Evolutionary conservation across 495 filamentous ascomycete genomes (phyloP), one percentile per base, ranked within the genome.

Genomic region (Penicillium manginii): DNA sequence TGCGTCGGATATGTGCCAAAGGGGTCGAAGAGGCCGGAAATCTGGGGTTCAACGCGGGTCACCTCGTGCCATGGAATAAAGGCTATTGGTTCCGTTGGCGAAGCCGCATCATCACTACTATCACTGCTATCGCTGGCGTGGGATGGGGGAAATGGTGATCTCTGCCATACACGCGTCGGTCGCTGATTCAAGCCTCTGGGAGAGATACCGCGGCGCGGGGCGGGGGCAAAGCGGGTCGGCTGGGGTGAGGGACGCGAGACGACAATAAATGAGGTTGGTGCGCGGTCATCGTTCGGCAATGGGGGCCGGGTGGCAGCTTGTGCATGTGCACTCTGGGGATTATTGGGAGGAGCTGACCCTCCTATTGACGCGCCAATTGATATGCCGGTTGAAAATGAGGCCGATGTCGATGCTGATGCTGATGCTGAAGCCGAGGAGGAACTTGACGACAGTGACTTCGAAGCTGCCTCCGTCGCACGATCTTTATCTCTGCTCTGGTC

Each of bases 401-500:
- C 5, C 15, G 26, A 29, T 1, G 26, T 8, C 26, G 35, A 12
- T 5, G 12, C 35, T 37, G 33, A 37, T 3, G 33, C 8, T 37
- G 33, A 37, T 0, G 33, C 33, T 37, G 35, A 12, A 1, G 12
- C 35, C 4, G 35, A 14, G 9, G 35, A 37, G 11, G 4, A 11
- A 37, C 4, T n/a, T 3, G 35, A n/a, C 4, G 35, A 37, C 15
- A 37, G 4, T 10, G 35, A n/a, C 4, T 17, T 49, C 19, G 22
- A 22, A 29, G 45, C 45, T n/a, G 10, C 45, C 4, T 60, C 52
- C n/a, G 40, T 15, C 3, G 21, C 55, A 3, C 42, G 48, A 31
- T 65, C 57, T 51, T 70, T 67, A 31, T 72, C 72, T 54, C 69
- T 78, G 26, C 73, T 76, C 50, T 77, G 74, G 17, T 72, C 70